Base-by-base conservation (phyloP, 78 protist species). In the Dictyostelium purpureum region DNA sequence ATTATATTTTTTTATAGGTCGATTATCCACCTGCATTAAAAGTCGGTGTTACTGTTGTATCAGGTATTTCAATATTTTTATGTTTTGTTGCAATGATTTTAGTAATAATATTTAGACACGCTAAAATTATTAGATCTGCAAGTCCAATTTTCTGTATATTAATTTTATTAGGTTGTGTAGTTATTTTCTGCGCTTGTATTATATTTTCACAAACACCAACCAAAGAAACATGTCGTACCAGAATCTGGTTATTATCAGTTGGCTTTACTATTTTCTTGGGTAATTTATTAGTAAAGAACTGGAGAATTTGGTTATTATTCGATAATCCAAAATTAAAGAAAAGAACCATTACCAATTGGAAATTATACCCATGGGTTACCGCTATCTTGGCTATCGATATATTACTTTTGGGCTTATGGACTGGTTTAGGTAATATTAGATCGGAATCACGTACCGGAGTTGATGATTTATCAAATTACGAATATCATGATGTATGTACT, bases 191-290 rank as follows among this genome's bases (percentile, higher is more conserved):
- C 14, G 88, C 69, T 66, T 42, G 66, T 47, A 79, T 79, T 49
- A 45, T 79, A 31, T 79, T 69, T 69, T 12, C 51, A 43, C 74
- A 66, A 47, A 21, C 66, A 12, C 78, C 88, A 45, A 65, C 61
- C 24, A 38, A 14, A 7, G 16, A 7, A 16, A 6, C 47, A 6
- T 79, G 88, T 65, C 43, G 88, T 33, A 12, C 88, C 18, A 67
- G 77, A 42, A 24, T 43, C 21, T 79, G 88, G 88, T 35, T 79
- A 47, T 7, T 79, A 14, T 59, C 75, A 28, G 14, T 79, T 42
- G 88, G 88, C 47, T 79, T 45, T 43, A 79, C 88, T 6, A 33
- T 79, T 42, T 57, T 79, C 35, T 31, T 79, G 14, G 88, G 88
- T 66, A 79, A n/a, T 47, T n/a, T 79, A 19, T 28, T 65, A 35